Evolutionary conservation across 2,329 filamentous ascomycete species (phyloP).

Genomic region (Neophaeococcomyces aloes): DNA sequence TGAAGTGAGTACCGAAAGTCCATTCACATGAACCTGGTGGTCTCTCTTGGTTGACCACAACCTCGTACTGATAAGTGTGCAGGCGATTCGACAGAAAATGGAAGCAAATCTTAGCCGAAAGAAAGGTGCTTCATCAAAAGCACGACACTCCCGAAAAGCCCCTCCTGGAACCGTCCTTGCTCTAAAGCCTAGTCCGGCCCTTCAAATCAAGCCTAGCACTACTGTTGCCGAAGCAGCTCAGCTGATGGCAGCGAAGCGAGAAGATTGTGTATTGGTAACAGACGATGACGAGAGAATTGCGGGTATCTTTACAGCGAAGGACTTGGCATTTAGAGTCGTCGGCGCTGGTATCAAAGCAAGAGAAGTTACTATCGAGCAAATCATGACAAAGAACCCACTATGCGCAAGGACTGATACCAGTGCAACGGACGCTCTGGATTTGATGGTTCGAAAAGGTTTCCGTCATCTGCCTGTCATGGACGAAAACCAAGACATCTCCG

Average conservation of each 20-base stretch:
- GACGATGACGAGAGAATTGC: slow-evolving; percentile 97
- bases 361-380: slow-evolving; percentile 87
- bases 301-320: slow-evolving; percentile 98
- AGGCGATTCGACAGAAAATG: slow-evolving; percentile 96
- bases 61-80: slow-evolving; percentile 17
- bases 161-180: slow-evolving; percentile 93
- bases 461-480: slow-evolving; percentile 98
- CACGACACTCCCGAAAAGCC: slow-evolving; percentile 80
- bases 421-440: slow-evolving; percentile 88
- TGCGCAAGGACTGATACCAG: slow-evolving; percentile 96
- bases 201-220: slow-evolving; percentile 92
- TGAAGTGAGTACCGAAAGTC: slow-evolving; percentile 91
- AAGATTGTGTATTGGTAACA: slow-evolving; percentile 94
- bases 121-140: slow-evolving; percentile 67
- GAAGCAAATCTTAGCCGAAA: slow-evolving; percentile 98
- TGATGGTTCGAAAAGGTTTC: slow-evolving; percentile 98
- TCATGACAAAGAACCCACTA: slow-evolving; percentile 99
- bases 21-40: too few species aligned
- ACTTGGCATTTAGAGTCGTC: slow-evolving; percentile 93
- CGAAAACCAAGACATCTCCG: slow-evolving; percentile 98
- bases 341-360: slow-evolving; percentile 80
- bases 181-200: slow-evolving; percentile 84
- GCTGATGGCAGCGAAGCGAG: slow-evolving; percentile 96
- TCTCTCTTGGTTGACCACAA: slow-evolving; percentile 9
- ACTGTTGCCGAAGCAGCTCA: slow-evolving; percentile 94